These are phyloP conservation scores for Arthrobotrys sinensis DNA, from an alignment of 2,329 filamentous ascomycete species.

Conservation along the genomic window DNA sequence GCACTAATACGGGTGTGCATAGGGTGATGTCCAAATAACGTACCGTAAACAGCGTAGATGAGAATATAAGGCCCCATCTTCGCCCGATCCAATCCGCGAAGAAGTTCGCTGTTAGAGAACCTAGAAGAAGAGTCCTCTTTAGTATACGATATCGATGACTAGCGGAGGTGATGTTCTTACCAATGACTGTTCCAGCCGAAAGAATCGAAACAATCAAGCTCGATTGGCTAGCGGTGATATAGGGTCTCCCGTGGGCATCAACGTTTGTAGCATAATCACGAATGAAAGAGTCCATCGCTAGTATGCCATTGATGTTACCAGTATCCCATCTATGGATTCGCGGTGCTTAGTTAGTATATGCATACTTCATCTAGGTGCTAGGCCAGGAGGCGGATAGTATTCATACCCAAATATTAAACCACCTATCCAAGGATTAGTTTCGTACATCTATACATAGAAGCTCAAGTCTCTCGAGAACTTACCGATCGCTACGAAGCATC, in stretches of 20 bases:
- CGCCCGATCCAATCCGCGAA: conserved; percentile 72
- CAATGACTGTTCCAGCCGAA: conserved; percentile 83
- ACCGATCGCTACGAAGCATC: conserved; percentile 61
- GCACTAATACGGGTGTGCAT: not conserved
- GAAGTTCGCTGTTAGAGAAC: conserved; percentile 80
- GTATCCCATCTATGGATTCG: conserved; percentile 67
- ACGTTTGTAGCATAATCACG: conserved; percentile 32
- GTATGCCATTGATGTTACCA: conserved; percentile 74
- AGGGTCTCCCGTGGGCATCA: conserved; percentile 41
- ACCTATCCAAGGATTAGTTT: conserved; percentile 35
- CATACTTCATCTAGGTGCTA: too few species aligned
- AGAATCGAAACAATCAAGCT: conserved; percentile 81
- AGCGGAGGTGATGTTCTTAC: conserved; percentile 75
- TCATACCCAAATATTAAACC: conserved; percentile 59
- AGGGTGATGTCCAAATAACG: not conserved
- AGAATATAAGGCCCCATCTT: conserved; percentile 76
- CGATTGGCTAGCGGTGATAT: conserved; percentile 67
- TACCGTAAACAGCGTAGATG: conserved; percentile 75
- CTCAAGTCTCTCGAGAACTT: not conserved
- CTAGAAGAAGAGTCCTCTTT: conserved; percentile 72
- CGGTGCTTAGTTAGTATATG: conserved; percentile 2
- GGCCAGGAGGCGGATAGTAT: not conserved
- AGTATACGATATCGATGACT: conserved; percentile 78
- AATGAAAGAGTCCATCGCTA: conserved; percentile 70
- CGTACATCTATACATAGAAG: not conserved